A percentile compares a stretch with the other conserved stretches of the same genome.
phyloP scores from a whole-genome alignment of 192 early-diverging fungal genomes.

The Mortierella alpina region DNA sequence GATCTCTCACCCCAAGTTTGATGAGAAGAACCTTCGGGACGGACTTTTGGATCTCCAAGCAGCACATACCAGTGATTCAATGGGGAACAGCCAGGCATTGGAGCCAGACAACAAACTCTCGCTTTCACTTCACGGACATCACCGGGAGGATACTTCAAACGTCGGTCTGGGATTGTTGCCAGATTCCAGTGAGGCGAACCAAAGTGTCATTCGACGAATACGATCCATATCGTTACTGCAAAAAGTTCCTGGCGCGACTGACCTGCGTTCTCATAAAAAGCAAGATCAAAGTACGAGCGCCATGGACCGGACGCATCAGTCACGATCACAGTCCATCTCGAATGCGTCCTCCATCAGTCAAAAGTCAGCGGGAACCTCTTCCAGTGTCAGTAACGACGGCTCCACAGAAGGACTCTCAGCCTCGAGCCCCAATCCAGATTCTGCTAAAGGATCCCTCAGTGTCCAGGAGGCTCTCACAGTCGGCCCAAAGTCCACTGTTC shows the following conservation, averaged over 20 bases:
- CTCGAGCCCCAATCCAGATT: constrained; percentile 7
- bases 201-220: constrained; percentile 27
- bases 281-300: too few relatives aligned
- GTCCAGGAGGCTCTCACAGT: constrained; percentile 7
- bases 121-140: constrained; percentile 20
- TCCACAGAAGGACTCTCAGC: not conserved
- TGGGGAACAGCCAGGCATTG: not conserved
- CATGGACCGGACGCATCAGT: constrained; percentile 10
- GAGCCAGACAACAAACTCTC: not conserved
- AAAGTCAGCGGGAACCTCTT: constrained; percentile 4
- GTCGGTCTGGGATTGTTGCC: constrained; percentile 10
- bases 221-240: constrained; percentile 30
- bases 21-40: constrained; percentile 9
- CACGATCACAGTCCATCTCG: constrained; percentile 35
- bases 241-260: constrained; percentile 5
- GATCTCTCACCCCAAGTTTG: constrained; percentile 30
- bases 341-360: constrained; percentile 16
- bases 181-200: constrained; percentile 3
- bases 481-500: constrained; percentile 4
- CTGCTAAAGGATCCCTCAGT: constrained; percentile 17
- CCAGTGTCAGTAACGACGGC: constrained; percentile 6
- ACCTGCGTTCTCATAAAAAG: too few relatives aligned
- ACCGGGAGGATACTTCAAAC: constrained; percentile 3
- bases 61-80: not conserved
- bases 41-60: constrained; percentile 10